phyloP scores from a whole-genome alignment of 2,329 filamentous ascomycete species.

The Sarocladiaceae sp. region DNA sequence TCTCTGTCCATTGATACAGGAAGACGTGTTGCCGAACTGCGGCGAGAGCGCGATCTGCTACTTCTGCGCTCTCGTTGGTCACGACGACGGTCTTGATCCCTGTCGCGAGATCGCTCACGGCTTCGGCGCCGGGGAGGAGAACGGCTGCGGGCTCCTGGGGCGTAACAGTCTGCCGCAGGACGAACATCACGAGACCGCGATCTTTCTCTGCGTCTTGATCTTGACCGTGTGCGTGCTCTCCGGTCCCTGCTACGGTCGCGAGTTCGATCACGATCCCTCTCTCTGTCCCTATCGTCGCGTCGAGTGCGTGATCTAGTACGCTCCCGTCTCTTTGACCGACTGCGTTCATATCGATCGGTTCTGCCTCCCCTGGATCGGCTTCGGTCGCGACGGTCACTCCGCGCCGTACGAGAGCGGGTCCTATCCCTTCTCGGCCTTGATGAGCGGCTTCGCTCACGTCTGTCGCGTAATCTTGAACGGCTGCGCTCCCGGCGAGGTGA shows the following conservation, averaged over 20 bases:
- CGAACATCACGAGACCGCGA: slow-evolving; percentile 23
- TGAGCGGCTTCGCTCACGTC: slow-evolving; percentile 33
- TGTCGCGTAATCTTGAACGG: slow-evolving; percentile 25
- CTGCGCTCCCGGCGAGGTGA: slow-evolving; percentile 33
- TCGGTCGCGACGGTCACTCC: slow-evolving; percentile 25
- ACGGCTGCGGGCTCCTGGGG: slow-evolving; percentile 23
- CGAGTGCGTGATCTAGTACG: slow-evolving; percentile 25
- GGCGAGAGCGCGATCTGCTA: slow-evolving; percentile 40
- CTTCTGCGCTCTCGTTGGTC: slow-evolving; percentile 23
- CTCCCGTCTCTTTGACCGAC: slow-evolving; percentile 29
- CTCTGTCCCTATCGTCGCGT: not conserved
- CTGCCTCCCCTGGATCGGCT: slow-evolving; percentile 28
- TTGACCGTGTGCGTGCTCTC: slow-evolving; percentile 24
- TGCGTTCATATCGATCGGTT: slow-evolving; percentile 29
- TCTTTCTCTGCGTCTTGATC: slow-evolving; percentile 22
- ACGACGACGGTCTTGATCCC: slow-evolving; percentile 14
- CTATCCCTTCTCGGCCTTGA: slow-evolving; percentile 30
- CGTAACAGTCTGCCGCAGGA: slow-evolving; percentile 25
- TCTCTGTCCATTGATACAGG: slow-evolving; percentile 33
- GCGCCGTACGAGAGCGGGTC: slow-evolving; percentile 32
- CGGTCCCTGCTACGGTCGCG: slow-evolving; percentile 26
- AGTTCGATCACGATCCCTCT: too few relatives aligned
- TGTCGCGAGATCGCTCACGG: slow-evolving; percentile 19
- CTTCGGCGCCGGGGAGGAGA: slow-evolving; percentile 18
- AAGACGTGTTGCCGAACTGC: slow-evolving; percentile 17